phyloP scores from a whole-genome alignment of 208 protist species.

The Naegleria fowleri region DNA sequence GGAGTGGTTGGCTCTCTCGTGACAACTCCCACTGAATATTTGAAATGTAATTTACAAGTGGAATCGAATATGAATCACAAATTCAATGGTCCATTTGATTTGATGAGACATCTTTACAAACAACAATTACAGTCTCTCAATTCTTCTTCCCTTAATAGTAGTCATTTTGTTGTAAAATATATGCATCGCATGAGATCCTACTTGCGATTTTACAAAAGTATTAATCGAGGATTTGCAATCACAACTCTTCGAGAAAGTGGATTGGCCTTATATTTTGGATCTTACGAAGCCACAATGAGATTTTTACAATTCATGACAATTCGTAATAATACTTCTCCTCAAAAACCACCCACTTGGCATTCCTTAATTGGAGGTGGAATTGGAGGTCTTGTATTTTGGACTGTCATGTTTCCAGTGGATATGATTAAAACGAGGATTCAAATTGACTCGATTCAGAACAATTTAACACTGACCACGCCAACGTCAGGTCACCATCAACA shows the following conservation, averaged over 20 bases:
- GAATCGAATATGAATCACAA: neutral
- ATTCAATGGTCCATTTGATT: neutral
- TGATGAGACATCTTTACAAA: neutral
- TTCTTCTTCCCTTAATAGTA: no score
- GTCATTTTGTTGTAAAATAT: neutral
- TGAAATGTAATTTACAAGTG: conserved; percentile 1
- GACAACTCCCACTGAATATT: neutral
- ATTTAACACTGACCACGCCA: neutral
- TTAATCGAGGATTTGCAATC: neutral
- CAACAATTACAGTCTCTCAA: neutral
- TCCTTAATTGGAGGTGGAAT: neutral
- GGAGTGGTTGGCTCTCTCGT: neutral
- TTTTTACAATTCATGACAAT: neutral
- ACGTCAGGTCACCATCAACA: no score
- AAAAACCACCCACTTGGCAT: neutral
- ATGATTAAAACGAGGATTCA: neutral
- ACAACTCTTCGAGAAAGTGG: neutral
- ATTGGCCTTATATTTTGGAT: neutral
- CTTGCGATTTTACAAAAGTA: neutral
- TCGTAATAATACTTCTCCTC: no score
- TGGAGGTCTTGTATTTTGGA: neutral
- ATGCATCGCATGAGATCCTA: neutral
- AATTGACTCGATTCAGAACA: neutral
- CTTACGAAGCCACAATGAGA: neutral
- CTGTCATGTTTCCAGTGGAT: neutral